Evolutionary conservation across 164 flowering plant genomes (phyloP).

Genomic region (Liquidambar formosana): DNA sequence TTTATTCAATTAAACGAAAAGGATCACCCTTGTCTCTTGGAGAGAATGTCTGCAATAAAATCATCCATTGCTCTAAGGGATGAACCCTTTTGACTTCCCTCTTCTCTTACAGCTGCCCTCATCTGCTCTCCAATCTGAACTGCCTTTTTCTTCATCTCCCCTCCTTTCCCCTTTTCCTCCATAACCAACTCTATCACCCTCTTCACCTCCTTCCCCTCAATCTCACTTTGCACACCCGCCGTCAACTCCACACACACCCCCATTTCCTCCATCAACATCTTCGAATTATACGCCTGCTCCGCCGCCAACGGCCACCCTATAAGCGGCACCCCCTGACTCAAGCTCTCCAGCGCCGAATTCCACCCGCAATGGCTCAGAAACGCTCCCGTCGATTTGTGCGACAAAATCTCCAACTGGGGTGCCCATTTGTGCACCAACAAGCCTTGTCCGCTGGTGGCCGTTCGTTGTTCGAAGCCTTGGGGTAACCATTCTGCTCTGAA

Average conservation of each 20-base stretch:
- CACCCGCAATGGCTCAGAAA: constrained; percentile 41
- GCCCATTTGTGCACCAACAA: constrained; percentile 32
- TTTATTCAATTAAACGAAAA: no score
- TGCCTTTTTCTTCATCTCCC: constrained; percentile 31
- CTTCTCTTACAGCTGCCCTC: constrained; percentile 11
- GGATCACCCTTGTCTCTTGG: no score
- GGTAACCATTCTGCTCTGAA: constrained; percentile 35
- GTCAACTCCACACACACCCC: constrained; percentile 26
- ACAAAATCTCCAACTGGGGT: constrained; percentile 29
- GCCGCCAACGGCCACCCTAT: constrained; percentile 43
- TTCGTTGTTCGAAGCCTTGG: constrained; percentile 23
- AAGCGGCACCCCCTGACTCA: constrained; percentile 34
- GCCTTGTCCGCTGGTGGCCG: constrained; percentile 5
- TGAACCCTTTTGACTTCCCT: constrained; percentile 16
- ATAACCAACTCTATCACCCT: constrained; percentile 18
- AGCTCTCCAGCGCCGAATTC: constrained; percentile 35
- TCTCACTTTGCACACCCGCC: constrained; percentile 8
- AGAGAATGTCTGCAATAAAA: constrained; percentile 4
- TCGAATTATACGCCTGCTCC: constrained; percentile 33
- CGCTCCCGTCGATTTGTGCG: constrained; percentile 25
- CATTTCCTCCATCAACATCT: constrained; percentile 38
- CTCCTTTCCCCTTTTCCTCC: constrained; percentile 23
- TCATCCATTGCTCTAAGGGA: constrained; percentile 25
- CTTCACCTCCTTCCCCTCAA: constrained; percentile 15
- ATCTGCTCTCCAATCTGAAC: constrained; percentile 11